phyloP scores from a whole-genome alignment of 1,284 basidiomycete genomes.

The Rhodotorula sp. region DNA sequence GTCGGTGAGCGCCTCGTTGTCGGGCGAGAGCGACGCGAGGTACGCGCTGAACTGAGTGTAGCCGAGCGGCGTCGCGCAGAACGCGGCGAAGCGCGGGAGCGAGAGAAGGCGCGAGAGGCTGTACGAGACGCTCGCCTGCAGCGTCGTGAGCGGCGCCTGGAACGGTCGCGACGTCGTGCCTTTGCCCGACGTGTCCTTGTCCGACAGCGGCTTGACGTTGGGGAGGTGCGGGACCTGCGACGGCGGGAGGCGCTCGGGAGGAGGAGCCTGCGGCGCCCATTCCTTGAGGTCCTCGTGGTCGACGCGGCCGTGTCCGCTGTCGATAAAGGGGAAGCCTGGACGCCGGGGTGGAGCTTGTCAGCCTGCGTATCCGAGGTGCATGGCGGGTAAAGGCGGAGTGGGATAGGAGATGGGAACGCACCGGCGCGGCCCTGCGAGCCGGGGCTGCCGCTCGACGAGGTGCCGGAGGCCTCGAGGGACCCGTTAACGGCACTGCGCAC shows the following conservation, averaged over 20 bases:
- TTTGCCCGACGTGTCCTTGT: background rate
- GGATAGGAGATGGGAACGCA: no score
- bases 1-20: background rate
- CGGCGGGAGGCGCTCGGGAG: slow-evolving; percentile 1
- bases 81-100: slow-evolving; percentile 28
- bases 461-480: no score
- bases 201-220: background rate
- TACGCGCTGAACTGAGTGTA: slow-evolving; percentile 30
- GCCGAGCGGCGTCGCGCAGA: slow-evolving; percentile 28
- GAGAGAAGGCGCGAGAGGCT: slow-evolving; percentile 28
- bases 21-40: slow-evolving; percentile 4
- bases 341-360: background rate
- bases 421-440: no score
- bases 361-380: no score
- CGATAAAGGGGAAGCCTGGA: background rate
- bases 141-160: slow-evolving; percentile 16
- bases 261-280: slow-evolving; percentile 13
- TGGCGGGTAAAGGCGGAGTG: no score
- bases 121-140: slow-evolving; percentile 25
- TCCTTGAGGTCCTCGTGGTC: background rate
- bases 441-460: no score
- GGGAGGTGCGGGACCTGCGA: slow-evolving; percentile 3
- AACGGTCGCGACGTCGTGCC: slow-evolving; percentile 13
- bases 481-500: no score
- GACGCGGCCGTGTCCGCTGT: background rate